These are phyloP conservation scores for Wakefieldia striispora DNA, from an alignment of 768 basidiomycete species.

Conservation along the genomic window DNA sequence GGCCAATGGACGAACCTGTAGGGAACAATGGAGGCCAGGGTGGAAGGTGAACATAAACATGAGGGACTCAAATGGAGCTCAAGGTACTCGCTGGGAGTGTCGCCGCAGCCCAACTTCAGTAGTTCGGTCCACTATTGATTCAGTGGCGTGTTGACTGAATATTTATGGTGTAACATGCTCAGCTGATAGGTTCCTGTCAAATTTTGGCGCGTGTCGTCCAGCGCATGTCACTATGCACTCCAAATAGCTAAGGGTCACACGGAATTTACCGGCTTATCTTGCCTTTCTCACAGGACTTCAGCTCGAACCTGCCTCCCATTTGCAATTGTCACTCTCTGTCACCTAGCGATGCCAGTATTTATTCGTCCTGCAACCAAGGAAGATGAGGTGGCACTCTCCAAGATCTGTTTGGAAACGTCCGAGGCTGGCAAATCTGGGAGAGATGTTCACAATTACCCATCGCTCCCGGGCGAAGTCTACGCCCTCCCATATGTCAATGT, in stretches of 20 bases:
- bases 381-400: constrained; percentile 59
- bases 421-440: constrained; percentile 70
- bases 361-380: constrained; percentile 56
- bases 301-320: background rate
- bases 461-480: constrained; percentile 70
- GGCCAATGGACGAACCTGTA: constrained; percentile 28
- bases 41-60: constrained; percentile 18
- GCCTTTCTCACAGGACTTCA: background rate
- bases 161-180: constrained; percentile 12
- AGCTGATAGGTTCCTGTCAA: constrained; percentile 1
- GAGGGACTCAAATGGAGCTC: background rate
- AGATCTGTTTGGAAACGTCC: constrained; percentile 73
- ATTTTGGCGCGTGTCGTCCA: background rate
- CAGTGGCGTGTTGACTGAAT: constrained; percentile 16
- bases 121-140: constrained; percentile 1
- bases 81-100: no score
- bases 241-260: background rate
- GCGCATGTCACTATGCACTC: background rate
- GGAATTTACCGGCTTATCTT: constrained; percentile 1
- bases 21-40: constrained; percentile 19
- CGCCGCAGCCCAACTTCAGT: background rate
- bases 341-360: constrained; percentile 33
- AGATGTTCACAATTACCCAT: constrained; percentile 53
- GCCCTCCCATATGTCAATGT: constrained; percentile 74
- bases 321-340: background rate